phyloP scores from a whole-genome alignment of 768 basidiomycete species.

The Xerocomellus dryophilus region DNA sequence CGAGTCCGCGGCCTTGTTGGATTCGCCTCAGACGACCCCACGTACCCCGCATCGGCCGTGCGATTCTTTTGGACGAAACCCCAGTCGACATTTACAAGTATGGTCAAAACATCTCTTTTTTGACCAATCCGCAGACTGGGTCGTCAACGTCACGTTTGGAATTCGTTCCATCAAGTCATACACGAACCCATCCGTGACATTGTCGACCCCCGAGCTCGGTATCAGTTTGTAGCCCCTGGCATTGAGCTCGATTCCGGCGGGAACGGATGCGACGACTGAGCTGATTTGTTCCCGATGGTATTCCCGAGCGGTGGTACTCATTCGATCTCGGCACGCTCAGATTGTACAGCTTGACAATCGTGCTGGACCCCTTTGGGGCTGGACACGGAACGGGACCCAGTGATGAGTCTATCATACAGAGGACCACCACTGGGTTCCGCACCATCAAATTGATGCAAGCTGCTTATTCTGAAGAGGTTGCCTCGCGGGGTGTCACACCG shows the following conservation, averaged over 20 bases:
- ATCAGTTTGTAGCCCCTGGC: constrained; percentile 34
- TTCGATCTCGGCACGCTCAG: constrained; percentile 54
- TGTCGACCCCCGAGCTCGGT: constrained; percentile 48
- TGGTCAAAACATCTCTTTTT: constrained; percentile 45
- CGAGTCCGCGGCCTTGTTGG: constrained; percentile 17
- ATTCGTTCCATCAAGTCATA: constrained; percentile 42
- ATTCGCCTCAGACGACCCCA: constrained; percentile 26
- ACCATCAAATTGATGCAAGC: constrained; percentile 52
- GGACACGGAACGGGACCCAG: constrained; percentile 4
- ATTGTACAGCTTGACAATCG: constrained; percentile 49
- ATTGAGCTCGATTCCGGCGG: constrained; percentile 18
- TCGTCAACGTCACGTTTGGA: constrained; percentile 52
- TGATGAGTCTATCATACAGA: constrained; percentile 34
- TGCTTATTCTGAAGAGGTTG: constrained; percentile 44
- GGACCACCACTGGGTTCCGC: constrained; percentile 54
- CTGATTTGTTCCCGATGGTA: constrained; percentile 45
- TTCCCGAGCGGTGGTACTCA: constrained; percentile 54
- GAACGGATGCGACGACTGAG: constrained; percentile 29
- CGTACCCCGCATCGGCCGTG: constrained; percentile 20
- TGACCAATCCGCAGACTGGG: constrained; percentile 49
- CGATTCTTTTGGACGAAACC: constrained; percentile 49
- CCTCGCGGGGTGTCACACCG: constrained; percentile 48
- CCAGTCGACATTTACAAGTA: constrained; percentile 55
- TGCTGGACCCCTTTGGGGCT: constrained; percentile 31
- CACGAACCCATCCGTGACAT: constrained; percentile 35